Evolutionary conservation across 768 basidiomycete species (phyloP), one percentile per base, ranked within the genome.

Genomic region (Naganishia antarctica): DNA sequence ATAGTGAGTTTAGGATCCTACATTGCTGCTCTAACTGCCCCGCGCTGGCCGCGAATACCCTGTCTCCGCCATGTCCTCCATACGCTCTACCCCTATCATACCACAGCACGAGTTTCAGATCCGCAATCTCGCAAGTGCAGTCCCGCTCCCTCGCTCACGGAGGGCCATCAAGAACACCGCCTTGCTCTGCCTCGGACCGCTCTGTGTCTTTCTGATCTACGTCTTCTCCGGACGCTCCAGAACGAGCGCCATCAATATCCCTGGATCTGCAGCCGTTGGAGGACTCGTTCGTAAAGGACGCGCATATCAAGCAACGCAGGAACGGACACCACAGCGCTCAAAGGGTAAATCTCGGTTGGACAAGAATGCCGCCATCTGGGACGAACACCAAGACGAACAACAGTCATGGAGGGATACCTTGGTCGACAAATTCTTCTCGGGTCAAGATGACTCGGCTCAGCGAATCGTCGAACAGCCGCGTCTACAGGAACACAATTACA

Each of bases 81-180:
- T 21, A 2, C 32, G 32, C 11, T 21, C 34, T 12, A 23, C 53
- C 11, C 53, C 53, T 16, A 32, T 57, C 34, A 40, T 57, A 23
- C 32, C 32, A 21, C 53, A 57, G 21, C 53, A 57, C 34, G 53
- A 57, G 23, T 57, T 57, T 23, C 53, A 57, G 37, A 40, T 57
- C 34, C 34, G 53, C 21, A 34, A 26, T 25, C 53, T 57, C 53
- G 34, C 53, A 2, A 21, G 23, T 21, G 53, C 32, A 9, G 53
- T 57, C 13, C 53, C 53, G 23, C 23, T 57, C 18, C 21, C 37
- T 12, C 53, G 28, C 3, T 18, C 3, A 12, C 53, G 53, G 3
- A 23, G 53, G 26, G 31, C 34, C 23, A 18, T 57, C 32, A 57
- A 40, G 37, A 37, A 57, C 16, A 41, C 32, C 37, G 53, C 31